A percentile compares a stretch with the other conserved stretches of the same genome.
These are phyloP conservation scores for Colletotrichum viniferum DNA, from an alignment of 2,329 filamentous ascomycete species.

Conservation along the genomic window DNA sequence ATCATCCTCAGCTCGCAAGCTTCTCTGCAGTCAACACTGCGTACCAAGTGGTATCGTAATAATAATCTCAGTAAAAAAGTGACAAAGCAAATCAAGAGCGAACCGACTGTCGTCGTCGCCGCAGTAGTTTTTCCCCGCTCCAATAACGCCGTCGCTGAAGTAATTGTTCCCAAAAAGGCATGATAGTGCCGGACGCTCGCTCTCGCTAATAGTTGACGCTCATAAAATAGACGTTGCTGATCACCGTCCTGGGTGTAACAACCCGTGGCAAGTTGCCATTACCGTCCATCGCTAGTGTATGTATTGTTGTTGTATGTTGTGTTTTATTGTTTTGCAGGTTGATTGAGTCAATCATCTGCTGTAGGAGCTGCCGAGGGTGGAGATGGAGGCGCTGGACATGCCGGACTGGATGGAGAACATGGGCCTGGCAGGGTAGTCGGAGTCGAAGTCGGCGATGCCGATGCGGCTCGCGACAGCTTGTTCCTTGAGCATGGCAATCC, in stretches of 20 bases:
- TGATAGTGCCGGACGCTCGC: background rate
- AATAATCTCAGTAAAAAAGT: background rate
- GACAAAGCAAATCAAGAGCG: background rate
- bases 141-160: conserved; percentile 15
- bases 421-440: conserved; percentile 4
- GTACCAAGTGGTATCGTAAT: conserved; percentile 9
- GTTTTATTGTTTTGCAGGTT: background rate
- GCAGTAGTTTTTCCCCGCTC: background rate
- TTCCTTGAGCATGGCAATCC: conserved; percentile 55
- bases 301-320: background rate
- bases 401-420: conserved; percentile 14
- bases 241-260: conserved; percentile 3
- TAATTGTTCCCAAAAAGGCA: background rate
- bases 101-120: background rate
- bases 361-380: conserved; percentile 14
- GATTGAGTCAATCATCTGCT: background rate
- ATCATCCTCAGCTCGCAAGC: background rate
- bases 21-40: background rate
- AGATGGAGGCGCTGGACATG: conserved; percentile 15
- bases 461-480: conserved; percentile 55
- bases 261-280: conserved; percentile 4
- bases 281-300: background rate
- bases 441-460: conserved; percentile 42
- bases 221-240: background rate
- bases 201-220: background rate